Evolutionary conservation across 75 land plant genomes (phyloP), one percentile per base, ranked within the genome.

Genomic region (Picea sitchensis): DNA sequence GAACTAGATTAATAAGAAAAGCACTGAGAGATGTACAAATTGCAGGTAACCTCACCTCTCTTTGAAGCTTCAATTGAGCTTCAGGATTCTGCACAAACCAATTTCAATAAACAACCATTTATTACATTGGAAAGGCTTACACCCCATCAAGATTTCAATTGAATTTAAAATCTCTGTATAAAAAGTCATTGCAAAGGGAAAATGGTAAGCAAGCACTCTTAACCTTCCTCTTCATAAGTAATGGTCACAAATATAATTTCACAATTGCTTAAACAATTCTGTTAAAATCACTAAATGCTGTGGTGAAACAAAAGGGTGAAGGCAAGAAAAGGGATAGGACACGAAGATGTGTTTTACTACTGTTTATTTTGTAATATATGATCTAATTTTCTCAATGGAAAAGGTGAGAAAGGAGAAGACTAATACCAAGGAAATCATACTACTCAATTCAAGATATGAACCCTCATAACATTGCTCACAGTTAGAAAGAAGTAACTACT

Each of bases 1-100:
- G 36, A 23, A 12, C 20, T 59, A 56, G 54, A 44, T 62, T 59
- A 38, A 21, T 41, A 14, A 30, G 54, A 64, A 21, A 41, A 81
- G 5, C 31, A 61, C 18, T 58, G 38, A 8, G 36, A 57, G 6
- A 65, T 44, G 59, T 58, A 80, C 34, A 14, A 26, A 15, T 56
- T 58, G 57, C 51, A 34, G 5, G 58, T 51, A 41, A 54, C 76
- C 71, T 23, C 59, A 96, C 99, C 99, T 96, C 99, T 58, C 87
- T 75, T 79, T 94, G 99, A 81, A 94, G 94, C 83, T 96, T 94
- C 51, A 95, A 71, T 80, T 88, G 72, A 61, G 84, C 95, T 73
- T 76, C 71, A 59, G 99, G 98, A 61, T 92, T 90, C 99, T 96
- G 89, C 71, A 89, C 12, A 58, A 59, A 81, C 23, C 32, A 68